phyloP scores from a whole-genome alignment of 2,329 filamentous ascomycete genomes.

The Fusarium sp. region DNA sequence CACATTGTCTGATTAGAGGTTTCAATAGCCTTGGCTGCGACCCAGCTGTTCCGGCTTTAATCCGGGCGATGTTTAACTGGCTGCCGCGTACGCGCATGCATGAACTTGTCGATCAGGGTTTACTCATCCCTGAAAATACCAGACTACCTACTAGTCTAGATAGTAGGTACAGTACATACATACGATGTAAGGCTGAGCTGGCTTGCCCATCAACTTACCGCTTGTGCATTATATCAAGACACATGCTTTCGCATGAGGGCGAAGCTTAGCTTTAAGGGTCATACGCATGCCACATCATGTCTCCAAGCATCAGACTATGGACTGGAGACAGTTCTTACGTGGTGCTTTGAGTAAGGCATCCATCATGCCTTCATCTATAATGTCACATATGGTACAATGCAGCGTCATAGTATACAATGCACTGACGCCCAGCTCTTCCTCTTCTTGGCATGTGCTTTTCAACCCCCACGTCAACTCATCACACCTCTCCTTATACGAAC shows the following conservation, averaged over 20 bases:
- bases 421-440: conserved; percentile 38
- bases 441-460: conserved; percentile 30
- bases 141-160: not conserved
- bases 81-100: not conserved
- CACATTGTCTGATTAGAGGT: conserved; percentile 3
- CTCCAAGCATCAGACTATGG: not conserved
- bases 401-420: conserved; percentile 51
- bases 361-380: conserved; percentile 45
- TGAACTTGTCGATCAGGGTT: not conserved
- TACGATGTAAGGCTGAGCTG: not conserved
- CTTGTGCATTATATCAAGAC: not conserved
- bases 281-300: not conserved
- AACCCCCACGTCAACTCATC: conserved; percentile 19
- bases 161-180: not conserved
- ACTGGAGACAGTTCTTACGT: conserved; percentile 17
- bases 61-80: not conserved
- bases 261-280: not conserved
- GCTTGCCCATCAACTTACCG: not conserved
- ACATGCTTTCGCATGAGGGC: not conserved
- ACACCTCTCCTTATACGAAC: conserved; percentile 45
- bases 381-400: conserved; percentile 54
- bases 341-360: conserved; percentile 35
- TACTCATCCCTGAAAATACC: not conserved
- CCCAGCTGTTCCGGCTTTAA: not conserved
- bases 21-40: not conserved